Base-by-base conservation (phyloP, 2,329 filamentous ascomycete genomes). In the Alternaria brassicae region DNA sequence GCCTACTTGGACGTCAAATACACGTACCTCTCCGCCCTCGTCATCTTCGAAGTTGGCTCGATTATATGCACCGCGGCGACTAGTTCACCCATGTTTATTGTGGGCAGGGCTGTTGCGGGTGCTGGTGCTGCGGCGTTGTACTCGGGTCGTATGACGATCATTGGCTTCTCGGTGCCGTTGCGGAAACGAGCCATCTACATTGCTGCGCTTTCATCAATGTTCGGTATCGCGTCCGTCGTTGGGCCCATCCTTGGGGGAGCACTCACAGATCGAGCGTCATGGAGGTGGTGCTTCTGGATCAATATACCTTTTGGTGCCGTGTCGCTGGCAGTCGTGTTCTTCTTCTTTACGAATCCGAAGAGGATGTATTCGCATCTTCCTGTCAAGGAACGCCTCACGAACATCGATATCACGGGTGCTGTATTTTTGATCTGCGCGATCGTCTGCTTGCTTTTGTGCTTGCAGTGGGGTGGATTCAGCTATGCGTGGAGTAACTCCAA, bases 1-100 rank as follows among this genome's bases (percentile, higher is more conserved):
- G 88, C 85, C 50, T 85, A 84, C 71, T 87, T 86, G 63, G 76
- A 81, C 12, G 79, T 86, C 58, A 83, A 83, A 65, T 83, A 77
- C 50, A 80, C 79, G 1, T 88, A 84, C 68, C 75, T 87, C 5
- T 73, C 78, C 55, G 73, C 80, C 41, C 77, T 88, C 27, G n/a
- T 77, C 1, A 66, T 81, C 19, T 82, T 82, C 61, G 79, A 81
- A 53, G 21, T 86, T 0, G 86, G 86, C 2, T 85, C 83, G 0
- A 63, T 84, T 3, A 71, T 88, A n/a, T 88, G 85, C 61, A 86
- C 54, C 62, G 80, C 50, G 0, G 81, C 85, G 0, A 75, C 68
- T 0, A 82, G 78, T 9, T 84, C 83, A 0, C 63, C 73, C 0
- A 84, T 84, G 77, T 80, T 88, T 52, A 88, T 88, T 52, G 68